Evolutionary conservation across 176 grass and related monocot genomes (phyloP).

Genomic region (Stipa capillata): DNA sequence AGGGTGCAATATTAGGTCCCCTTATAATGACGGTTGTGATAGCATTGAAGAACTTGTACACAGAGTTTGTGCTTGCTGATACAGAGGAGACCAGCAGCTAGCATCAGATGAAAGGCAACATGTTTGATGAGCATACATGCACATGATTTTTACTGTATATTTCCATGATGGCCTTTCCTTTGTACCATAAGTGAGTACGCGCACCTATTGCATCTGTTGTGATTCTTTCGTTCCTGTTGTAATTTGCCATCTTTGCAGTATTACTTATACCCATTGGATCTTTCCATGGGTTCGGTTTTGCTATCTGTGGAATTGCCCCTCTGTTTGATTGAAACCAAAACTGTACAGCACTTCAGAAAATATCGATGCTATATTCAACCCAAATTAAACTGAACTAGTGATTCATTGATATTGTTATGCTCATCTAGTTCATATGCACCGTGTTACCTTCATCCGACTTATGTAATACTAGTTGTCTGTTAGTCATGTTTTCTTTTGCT

Average conservation of each 20-base stretch:
- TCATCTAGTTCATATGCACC: not conserved
- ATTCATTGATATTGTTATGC: not conserved
- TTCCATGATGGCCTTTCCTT: constrained; percentile 16
- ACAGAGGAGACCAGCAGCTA: constrained; percentile 43
- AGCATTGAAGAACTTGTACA: constrained; percentile 91
- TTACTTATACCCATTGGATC: not conserved
- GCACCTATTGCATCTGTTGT: constrained; percentile 34
- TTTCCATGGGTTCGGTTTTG: constrained; percentile 33
- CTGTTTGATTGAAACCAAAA: constrained; percentile 20
- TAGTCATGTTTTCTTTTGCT: constrained; percentile 5
- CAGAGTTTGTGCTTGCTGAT: constrained; percentile 89
- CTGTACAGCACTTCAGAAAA: constrained; percentile 21
- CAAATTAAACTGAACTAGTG: not conserved
- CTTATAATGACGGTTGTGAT: constrained; percentile 90
- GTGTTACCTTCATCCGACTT: not conserved
- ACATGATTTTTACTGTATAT: constrained; percentile 7
- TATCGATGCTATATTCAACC: not conserved
- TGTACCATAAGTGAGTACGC: constrained; percentile 31
- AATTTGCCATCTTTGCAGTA: not conserved
- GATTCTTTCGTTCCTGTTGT: constrained; percentile 24
- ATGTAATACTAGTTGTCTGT: not conserved
- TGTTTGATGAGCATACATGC: constrained; percentile 12
- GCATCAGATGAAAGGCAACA: constrained; percentile 21
- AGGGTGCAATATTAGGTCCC: constrained; percentile 95
- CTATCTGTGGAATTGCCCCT: not conserved